Base-by-base conservation (phyloP, 208 protist species). In the Trypanosomatidae sp. region DNA sequence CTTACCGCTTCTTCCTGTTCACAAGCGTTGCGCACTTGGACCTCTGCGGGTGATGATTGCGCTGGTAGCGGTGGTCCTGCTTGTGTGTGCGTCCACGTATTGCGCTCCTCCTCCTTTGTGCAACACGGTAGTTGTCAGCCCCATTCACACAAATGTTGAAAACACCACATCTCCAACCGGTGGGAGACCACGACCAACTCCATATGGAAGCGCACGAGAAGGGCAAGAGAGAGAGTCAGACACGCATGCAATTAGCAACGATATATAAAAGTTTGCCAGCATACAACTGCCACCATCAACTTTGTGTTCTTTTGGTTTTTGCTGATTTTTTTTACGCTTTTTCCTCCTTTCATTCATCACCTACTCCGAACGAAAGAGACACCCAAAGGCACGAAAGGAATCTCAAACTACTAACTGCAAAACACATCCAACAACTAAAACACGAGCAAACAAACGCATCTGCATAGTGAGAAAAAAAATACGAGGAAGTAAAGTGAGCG, bases 241-340 rank as follows among this genome's bases (percentile, higher is more conserved):
- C 53, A 33, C 25, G 53, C 25, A 25, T 2, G 53, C 10, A 19
- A 59, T 10, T 10, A 25, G 50, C 50, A n/a, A 55, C 62, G 44
- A 71, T 44, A 53, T 78, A 15, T 64, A 64, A n/a, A 25, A 13
- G 17, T 65, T 28, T 28, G 19, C 43, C 25, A 46, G 65, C n/a
- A 19, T 50, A 50, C 62, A 50, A 65, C 59, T 65, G 17, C 59
- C 30, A 65, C 17, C 33, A 36, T 41, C 30, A 58, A 52, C 68
- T 74, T 10, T 65, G 28, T 64, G 15, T 68, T 60, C 19, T 69
- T 22, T 72, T n/a, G 71, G 46, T 53, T 50, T 33, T 60, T 25
- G 50, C 22, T 25, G 53, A 17, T 59, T 33, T 10, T 22, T 58
- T 58, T 59, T 39, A 39, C 1, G 36, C 36, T 19, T 33, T 30